phyloP scores from a whole-genome alignment of 2,329 filamentous ascomycete genomes.

The Penicillium concentricum region DNA sequence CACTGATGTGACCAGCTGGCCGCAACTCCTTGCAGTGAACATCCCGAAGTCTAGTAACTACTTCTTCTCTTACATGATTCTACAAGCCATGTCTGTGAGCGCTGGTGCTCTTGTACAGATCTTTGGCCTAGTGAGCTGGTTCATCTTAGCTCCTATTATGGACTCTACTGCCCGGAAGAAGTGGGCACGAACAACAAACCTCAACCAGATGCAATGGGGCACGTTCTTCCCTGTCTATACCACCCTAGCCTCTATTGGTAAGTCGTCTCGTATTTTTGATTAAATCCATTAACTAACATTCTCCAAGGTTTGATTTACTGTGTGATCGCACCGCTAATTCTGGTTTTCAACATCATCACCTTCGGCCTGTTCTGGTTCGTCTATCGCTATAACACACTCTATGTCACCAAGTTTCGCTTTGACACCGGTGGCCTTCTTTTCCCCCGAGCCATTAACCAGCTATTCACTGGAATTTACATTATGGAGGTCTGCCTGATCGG shows the following conservation, averaged over 20 bases:
- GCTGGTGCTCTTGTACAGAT: constrained; percentile 86
- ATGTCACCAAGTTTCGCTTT: constrained; percentile 82
- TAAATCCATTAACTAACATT: constrained; percentile 8
- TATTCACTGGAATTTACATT: constrained; percentile 90
- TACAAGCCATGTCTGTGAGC: constrained; percentile 87
- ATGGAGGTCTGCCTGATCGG: constrained; percentile 91
- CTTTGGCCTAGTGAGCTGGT: constrained; percentile 75
- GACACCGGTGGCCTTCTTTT: constrained; percentile 94
- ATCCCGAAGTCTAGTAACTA: constrained; percentile 89
- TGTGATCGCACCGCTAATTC: constrained; percentile 83
- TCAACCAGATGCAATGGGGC: constrained; percentile 82
- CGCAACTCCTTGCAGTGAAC: constrained; percentile 71
- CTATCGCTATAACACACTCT: constrained; percentile 94
- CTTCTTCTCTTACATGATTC: constrained; percentile 97
- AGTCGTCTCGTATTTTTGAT: constrained; percentile 13
- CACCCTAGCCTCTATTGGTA: constrained; percentile 88
- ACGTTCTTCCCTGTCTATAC: constrained; percentile 95
- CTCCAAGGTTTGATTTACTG: constrained; percentile 70
- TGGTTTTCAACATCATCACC: constrained; percentile 89
- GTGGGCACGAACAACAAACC: constrained; percentile 77
- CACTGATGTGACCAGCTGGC: constrained; percentile 66
- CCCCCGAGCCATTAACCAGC: constrained; percentile 88
- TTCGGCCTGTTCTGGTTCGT: constrained; percentile 91
- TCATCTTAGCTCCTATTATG: constrained; percentile 72
- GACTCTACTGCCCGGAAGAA: constrained; percentile 82